Evolutionary conservation across 495 filamentous ascomycete genomes (phyloP).

Genomic region (Lentithecium fluviatile): DNA sequence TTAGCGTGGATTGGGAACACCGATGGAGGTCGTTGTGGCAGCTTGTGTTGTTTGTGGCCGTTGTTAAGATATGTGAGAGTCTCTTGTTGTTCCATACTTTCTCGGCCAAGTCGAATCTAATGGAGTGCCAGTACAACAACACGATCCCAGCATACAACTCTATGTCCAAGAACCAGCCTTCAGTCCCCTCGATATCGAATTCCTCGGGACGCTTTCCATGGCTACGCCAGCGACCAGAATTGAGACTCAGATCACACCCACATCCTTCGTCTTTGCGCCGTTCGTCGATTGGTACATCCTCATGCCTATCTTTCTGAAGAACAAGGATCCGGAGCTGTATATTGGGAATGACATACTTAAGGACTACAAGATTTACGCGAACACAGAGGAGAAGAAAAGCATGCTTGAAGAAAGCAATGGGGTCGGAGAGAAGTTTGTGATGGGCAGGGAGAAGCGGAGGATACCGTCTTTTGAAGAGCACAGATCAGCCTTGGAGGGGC

Average conservation of each 20-base stretch:
- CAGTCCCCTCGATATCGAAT: conserved; percentile 21
- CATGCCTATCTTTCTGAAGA: conserved; percentile 17
- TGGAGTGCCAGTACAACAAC: neutral
- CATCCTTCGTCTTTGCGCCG: conserved; percentile 28
- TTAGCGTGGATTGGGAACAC: conserved; percentile 32
- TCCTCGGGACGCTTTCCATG: conserved; percentile 21
- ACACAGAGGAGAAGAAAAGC: conserved; percentile 2
- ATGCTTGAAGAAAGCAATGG: conserved; percentile 2
- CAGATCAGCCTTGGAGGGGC: conserved; percentile 19
- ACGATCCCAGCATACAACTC: neutral
- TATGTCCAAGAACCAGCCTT: conserved; percentile 32
- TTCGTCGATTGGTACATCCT: conserved; percentile 32
- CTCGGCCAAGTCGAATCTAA: too few relatives aligned
- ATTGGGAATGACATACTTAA: conserved; percentile 28
- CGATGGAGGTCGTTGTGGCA: conserved; percentile 28
- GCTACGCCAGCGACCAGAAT: neutral
- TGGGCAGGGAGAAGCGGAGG: neutral
- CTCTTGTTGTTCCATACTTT: too few relatives aligned
- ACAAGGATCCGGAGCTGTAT: conserved; percentile 27
- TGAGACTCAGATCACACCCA: conserved; percentile 6
- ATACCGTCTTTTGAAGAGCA: conserved; percentile 19
- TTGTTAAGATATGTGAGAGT: conserved; percentile 12
- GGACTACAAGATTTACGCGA: conserved; percentile 16
- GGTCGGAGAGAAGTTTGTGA: conserved; percentile 6
- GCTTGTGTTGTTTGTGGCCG: conserved; percentile 29